Evolutionary conservation across 495 filamentous ascomycete genomes (phyloP).

Genomic region (Lichina pygmaea): DNA sequence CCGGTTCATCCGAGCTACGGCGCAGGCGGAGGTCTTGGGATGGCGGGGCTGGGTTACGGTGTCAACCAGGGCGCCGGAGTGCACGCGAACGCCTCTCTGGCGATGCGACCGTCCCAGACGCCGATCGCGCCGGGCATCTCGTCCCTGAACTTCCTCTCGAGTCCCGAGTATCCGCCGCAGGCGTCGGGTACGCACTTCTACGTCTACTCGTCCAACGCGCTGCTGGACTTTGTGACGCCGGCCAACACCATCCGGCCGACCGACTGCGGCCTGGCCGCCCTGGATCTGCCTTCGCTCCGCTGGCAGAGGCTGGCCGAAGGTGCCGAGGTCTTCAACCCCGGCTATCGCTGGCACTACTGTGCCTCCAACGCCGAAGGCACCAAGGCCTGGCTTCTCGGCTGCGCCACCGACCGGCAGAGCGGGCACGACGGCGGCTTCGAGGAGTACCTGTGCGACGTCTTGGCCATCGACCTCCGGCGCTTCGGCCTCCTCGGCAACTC

Average conservation of each 20-base stretch:
- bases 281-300: conserved; percentile 61
- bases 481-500: conserved; percentile 74
- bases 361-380: conserved; percentile 79
- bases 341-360: conserved; percentile 93
- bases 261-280: conserved; percentile 69
- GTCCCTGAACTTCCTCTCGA: conserved; percentile 66
- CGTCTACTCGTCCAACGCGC: conserved; percentile 70
- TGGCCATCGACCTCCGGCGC: conserved; percentile 65
- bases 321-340: conserved; percentile 63
- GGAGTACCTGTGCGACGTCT: conserved; percentile 79
- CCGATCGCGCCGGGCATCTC: conserved; percentile 70
- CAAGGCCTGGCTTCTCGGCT: conserved; percentile 89
- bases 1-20: not conserved
- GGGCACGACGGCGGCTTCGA: conserved; percentile 33
- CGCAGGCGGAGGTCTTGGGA: not conserved
- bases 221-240: conserved; percentile 82
- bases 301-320: conserved; percentile 91
- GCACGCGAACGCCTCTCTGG: conserved; percentile 8
- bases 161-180: conserved; percentile 64
- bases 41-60: conserved; percentile 11
- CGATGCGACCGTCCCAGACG: conserved; percentile 26
- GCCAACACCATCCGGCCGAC: conserved; percentile 56
- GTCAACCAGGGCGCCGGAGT: conserved; percentile 38
- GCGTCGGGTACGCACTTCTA: conserved; percentile 83
- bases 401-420: conserved; percentile 36